phyloP scores from a whole-genome alignment of 1,139 yeast genomes.

The Geotrichum bryndzae region DNA sequence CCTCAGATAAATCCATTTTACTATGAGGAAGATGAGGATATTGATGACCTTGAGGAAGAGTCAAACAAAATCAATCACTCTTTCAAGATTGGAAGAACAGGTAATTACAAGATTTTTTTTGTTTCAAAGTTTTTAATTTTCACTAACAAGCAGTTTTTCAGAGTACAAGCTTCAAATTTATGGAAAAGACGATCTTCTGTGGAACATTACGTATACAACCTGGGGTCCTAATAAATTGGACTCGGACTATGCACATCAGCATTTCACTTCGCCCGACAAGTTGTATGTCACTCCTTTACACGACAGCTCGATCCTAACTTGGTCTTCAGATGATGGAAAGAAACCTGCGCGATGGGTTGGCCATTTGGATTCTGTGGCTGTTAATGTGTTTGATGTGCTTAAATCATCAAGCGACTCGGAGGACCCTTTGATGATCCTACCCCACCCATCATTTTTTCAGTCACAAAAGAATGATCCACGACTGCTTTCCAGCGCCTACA shows the following conservation, averaged over 20 bases:
- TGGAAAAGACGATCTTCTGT: constrained; percentile 60
- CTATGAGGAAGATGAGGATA: constrained; percentile 22
- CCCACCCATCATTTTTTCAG: constrained; percentile 33
- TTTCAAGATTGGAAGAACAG: constrained; percentile 37
- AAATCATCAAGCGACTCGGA: constrained; percentile 20
- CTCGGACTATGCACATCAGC: constrained; percentile 49
- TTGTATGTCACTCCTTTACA: constrained; percentile 79
- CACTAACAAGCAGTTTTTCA: not conserved
- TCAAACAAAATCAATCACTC: constrained; percentile 24
- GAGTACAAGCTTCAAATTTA: constrained; percentile 57
- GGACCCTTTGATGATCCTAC: constrained; percentile 33
- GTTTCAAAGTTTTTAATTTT: not conserved
- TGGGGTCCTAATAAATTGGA: constrained; percentile 95
- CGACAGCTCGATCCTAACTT: constrained; percentile 44
- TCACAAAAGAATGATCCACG: constrained; percentile 16
- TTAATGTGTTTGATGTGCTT: constrained; percentile 68
- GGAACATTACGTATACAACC: constrained; percentile 83
- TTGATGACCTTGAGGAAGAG: constrained; percentile 19
- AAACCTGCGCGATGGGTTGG: constrained; percentile 70
- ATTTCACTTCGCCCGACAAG: constrained; percentile 47
- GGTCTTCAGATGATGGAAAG: constrained; percentile 60
- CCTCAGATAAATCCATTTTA: constrained; percentile 20
- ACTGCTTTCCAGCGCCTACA: constrained; percentile 45
- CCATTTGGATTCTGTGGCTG: constrained; percentile 55
- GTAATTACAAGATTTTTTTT: constrained; percentile 14